These are phyloP conservation scores for Termitomyces sp. DNA, from an alignment of 1,284 basidiomycete genomes.

Conservation along the genomic window DNA sequence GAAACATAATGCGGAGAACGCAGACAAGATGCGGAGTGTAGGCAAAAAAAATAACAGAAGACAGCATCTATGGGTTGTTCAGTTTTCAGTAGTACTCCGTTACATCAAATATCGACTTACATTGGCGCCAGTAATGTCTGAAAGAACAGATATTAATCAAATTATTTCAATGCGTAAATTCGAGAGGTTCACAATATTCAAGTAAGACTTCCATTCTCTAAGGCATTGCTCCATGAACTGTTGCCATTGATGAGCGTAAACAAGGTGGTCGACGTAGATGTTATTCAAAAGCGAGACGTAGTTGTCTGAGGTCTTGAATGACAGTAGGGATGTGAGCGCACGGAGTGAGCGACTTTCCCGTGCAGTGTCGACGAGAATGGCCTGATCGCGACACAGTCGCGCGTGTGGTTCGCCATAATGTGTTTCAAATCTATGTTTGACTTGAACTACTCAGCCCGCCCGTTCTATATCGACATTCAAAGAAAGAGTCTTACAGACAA, in stretches of 20 bases:
- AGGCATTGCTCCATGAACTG: constrained; percentile 33
- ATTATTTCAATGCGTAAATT: neutral
- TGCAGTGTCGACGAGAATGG: constrained; percentile 33
- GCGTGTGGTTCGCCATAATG: constrained; percentile 45
- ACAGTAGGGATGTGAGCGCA: constrained; percentile 27
- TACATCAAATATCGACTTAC: constrained; percentile 6
- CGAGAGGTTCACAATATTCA: constrained; percentile 11
- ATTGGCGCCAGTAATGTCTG: constrained; percentile 16
- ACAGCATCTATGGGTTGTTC: constrained; percentile 24
- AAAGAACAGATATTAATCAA: constrained; percentile 14
- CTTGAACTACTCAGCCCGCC: constrained; percentile 23
- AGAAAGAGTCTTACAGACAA: constrained; percentile 28
- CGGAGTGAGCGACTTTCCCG: constrained; percentile 28
- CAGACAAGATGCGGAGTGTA: constrained; percentile 21
- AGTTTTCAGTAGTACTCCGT: neutral
- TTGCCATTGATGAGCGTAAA: constrained; percentile 41
- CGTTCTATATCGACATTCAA: constrained; percentile 6
- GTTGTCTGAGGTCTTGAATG: constrained; percentile 35
- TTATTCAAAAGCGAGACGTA: constrained; percentile 36
- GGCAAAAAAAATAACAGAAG: constrained; percentile 25
- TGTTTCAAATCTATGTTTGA: constrained; percentile 37
- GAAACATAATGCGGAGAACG: constrained; percentile 29
- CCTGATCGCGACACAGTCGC: constrained; percentile 40
- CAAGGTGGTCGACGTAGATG: constrained; percentile 41
- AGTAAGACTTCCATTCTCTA: constrained; percentile 36